A percentile compares a stretch with the other conserved stretches of the same genome.
Evolutionary conservation across 495 filamentous ascomycete genomes (phyloP).

Genomic region (Hypomontagnella submonticulosa): DNA sequence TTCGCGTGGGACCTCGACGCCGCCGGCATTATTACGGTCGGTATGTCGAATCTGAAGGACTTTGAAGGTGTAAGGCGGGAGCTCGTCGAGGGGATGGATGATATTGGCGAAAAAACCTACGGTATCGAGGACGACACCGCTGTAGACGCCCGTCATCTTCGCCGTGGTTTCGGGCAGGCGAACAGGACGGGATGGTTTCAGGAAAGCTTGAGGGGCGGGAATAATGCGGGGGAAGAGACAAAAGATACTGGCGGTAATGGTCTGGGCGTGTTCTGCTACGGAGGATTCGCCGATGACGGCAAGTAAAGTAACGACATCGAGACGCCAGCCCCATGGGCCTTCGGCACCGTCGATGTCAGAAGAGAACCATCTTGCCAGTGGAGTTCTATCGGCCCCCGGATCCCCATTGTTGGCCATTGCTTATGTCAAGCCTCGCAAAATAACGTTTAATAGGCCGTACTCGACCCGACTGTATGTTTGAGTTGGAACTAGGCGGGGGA

Average conservation of each 20-base stretch:
- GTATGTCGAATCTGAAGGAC: constrained; percentile 60
- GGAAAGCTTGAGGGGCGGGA: constrained; percentile 72
- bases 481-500: constrained; percentile 5
- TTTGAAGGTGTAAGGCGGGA: constrained; percentile 58
- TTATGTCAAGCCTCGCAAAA: background rate
- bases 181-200: constrained; percentile 66
- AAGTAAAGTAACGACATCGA: constrained; percentile 72
- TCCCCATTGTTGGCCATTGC: constrained; percentile 37
- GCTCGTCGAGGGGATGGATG: constrained; percentile 64
- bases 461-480: background rate
- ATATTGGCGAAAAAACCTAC: constrained; percentile 72
- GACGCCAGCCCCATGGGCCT: constrained; percentile 57
- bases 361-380: constrained; percentile 52
- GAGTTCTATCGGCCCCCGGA: constrained; percentile 7
- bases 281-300: constrained; percentile 71
- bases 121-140: constrained; percentile 62
- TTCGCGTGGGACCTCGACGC: constrained; percentile 22
- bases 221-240: constrained; percentile 72
- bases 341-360: constrained; percentile 43
- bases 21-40: constrained; percentile 41
- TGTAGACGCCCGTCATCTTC: constrained; percentile 67
- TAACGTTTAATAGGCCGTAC: background rate
- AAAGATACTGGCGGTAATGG: constrained; percentile 65
- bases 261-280: constrained; percentile 66
- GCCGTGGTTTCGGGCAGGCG: constrained; percentile 65